Evolutionary conservation across 2,329 filamentous ascomycete genomes (phyloP), one percentile per base, ranked within the genome.

Genomic region (Canariomyces notabilis): DNA sequence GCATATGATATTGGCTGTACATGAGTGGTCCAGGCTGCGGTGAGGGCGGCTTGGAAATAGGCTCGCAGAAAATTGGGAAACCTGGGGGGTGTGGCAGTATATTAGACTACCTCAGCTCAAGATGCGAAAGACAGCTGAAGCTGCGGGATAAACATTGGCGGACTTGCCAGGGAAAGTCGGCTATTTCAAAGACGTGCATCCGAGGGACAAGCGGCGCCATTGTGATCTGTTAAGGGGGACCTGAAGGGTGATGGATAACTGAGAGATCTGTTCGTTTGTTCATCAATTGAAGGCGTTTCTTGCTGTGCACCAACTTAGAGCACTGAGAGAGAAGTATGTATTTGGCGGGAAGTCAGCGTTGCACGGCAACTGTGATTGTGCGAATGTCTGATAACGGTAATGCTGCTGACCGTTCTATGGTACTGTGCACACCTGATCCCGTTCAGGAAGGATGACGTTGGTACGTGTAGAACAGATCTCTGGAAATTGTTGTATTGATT

Each of bases 141-240:
- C 26, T 8, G 14, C 26, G 7, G 14, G 4, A 29, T 12, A n/a
- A 14, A 18, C 23, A 12, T 22, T 1, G 2, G n/a, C 12, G n/a
- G 22, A 40, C 50, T 47, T 68, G 84, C 82, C 82, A 85, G 45
- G 74, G 56, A 63, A 83, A 79, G 59, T 86, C 82, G 54, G 81
- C 75, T 51, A 85, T 80, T 69, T 86, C 82, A 53, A 80, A 81
- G 55, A 84, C 73, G 60, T 85, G 79, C 63, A 82, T 67, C 7
- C 79, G 75, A 6, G 76, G 79, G 45, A 79, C 62, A 32, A 74
- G 65, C 39, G 76, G 71, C 34, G 72, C 66, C 69, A 75, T 76
- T 23, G 21, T 42, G 39, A 16, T 46, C 21, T 21, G 23, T 32
- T 34, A 33, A 15, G 21, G 26, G 33, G n/a, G 14, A n/a, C 8